Conservation (phyloP, 75 land plant species). For the Picea sitchensis region DNA sequence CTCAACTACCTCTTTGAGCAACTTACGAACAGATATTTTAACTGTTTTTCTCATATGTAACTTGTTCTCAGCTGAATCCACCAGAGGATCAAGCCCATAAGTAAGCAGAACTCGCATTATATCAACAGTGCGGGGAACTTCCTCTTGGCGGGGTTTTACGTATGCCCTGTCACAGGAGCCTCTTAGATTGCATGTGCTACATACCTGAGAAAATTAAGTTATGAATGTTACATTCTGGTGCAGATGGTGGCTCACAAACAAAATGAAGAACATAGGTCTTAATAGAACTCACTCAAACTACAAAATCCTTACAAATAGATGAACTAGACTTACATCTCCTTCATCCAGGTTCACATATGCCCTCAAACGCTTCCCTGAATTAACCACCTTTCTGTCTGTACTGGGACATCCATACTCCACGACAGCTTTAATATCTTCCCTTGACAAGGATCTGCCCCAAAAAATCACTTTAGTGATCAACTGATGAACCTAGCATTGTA, state of each 20-base stretch:
- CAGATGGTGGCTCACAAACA: neutral
- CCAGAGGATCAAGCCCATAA: slow-evolving; percentile 60
- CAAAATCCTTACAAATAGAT: neutral
- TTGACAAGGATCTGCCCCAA: slow-evolving; percentile 49
- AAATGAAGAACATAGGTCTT: neutral
- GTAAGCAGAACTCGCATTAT: slow-evolving; percentile 56
- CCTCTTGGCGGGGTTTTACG: slow-evolving; percentile 33
- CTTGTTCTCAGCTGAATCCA: slow-evolving; percentile 26
- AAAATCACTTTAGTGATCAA: neutral
- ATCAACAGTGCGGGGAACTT: slow-evolving; percentile 69
- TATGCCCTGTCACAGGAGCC: slow-evolving; percentile 85
- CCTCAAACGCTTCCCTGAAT: slow-evolving; percentile 91
- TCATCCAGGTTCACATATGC: slow-evolving; percentile 61
- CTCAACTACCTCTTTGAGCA: slow-evolving; percentile 56
- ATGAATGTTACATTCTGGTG: slow-evolving; percentile 11
- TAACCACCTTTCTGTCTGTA: slow-evolving; percentile 75
- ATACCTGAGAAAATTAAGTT: slow-evolving; percentile 55
- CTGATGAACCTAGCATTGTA: no score
- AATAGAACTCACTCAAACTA: neutral
- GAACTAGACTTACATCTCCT: slow-evolving; percentile 64
- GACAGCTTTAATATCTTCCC: slow-evolving; percentile 39
- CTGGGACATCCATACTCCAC: slow-evolving; percentile 82
- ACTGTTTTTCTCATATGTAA: slow-evolving; percentile 21
- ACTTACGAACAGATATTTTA: slow-evolving; percentile 46
- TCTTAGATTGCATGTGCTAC: slow-evolving; percentile 68